Evolutionary conservation across 768 basidiomycete genomes (phyloP), one percentile per base, ranked within the genome.

Genomic region (Naganishia onofrii): DNA sequence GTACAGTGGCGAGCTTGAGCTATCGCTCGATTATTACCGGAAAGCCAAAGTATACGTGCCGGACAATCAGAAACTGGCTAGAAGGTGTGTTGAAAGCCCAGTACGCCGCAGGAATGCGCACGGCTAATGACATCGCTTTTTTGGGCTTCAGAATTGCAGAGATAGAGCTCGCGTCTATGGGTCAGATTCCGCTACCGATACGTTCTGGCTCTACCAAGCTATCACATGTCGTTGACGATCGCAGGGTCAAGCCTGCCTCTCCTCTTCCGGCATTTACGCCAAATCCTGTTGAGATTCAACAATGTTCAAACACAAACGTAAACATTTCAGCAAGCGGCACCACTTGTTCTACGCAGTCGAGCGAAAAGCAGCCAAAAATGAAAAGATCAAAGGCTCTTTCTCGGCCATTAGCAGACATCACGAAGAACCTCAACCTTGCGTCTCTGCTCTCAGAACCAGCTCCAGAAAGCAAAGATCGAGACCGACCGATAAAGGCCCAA

Each of bases 11-110:
- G 87, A 91, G 76, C 83, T 91, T n/a, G 85, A 88, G 75, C 85
- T 87, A 1, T 91, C 91, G 2, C 84, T 93, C 46, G 89, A 90
- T 67, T 85, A 92, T 19, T 93, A 92, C 77, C 87, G 88, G 76
- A 89, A 90, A 75, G 91, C 90, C 23, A 88, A 89, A 78, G 84
- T 84, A 6, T 92, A 91, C 73, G 90, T 91, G 57, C 91, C 91
- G n/a, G 89, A 91, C 69, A 92, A 93, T 76, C 80, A 86, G 81
- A 92, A 90, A 79, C 84, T 93, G 58, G 87, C 88, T 85, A 90
- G 90, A 84, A 89, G 91, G 91, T 92, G 85, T 86, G 88, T 88
- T 84, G 26, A 17, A 51, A 23, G 28, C 21, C 19, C 31, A 13
- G 1, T 28, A 10, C 9, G 44, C 38, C 28, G 63, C 21, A 46